phyloP scores from a whole-genome alignment of 306 rosid genomes.

The Calophaca sinica region DNA sequence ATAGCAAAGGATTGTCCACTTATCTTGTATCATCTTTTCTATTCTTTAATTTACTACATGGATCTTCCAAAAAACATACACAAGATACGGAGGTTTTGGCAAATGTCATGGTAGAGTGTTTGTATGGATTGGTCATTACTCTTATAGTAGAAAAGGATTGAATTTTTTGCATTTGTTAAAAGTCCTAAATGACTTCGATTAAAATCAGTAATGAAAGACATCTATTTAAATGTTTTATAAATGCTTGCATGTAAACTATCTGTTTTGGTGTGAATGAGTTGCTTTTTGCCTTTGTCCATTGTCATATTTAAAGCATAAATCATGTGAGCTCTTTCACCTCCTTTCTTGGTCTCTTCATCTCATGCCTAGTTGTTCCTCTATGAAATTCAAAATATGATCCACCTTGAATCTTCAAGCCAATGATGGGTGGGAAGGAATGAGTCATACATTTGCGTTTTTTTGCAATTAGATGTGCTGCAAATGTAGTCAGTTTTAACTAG shows the following conservation, averaged over 20 bases:
- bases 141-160: not conserved
- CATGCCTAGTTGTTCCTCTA: not conserved
- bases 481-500: slow-evolving; percentile 1
- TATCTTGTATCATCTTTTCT: slow-evolving; percentile 35
- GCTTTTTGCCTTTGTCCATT: not conserved
- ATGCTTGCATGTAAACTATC: not conserved
- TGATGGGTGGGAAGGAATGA: slow-evolving; percentile 6
- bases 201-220: not conserved
- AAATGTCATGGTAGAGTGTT: not conserved
- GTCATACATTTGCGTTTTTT: not conserved
- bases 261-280: not conserved
- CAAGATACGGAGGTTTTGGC: not conserved
- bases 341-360: not conserved
- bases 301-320: not conserved
- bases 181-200: not conserved
- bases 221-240: not conserved
- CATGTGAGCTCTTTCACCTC: not conserved
- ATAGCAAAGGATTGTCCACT: not conserved
- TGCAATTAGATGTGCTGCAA: slow-evolving; percentile 27
- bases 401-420: not conserved
- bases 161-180: slow-evolving; percentile 2
- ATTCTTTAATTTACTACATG: not conserved
- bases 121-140: not conserved
- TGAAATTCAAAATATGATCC: not conserved
- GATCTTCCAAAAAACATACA: slow-evolving; percentile 4